Evolutionary conservation across 2,329 filamentous ascomycete genomes (phyloP), one percentile per base, ranked within the genome.

Genomic region (Juglanconis sp.): DNA sequence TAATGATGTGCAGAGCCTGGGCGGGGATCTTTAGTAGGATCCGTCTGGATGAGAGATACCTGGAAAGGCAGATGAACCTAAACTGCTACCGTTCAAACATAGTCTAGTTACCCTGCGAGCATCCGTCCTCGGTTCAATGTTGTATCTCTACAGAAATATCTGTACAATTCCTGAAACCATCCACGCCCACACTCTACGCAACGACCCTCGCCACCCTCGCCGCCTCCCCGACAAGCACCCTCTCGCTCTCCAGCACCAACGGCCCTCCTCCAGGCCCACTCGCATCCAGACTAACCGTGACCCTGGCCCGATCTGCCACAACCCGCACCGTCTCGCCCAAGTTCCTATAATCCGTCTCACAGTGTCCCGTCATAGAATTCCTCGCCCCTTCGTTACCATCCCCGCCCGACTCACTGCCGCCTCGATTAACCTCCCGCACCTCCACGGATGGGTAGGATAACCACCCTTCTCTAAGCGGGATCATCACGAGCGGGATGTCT

Each of bases 291-390:
- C 86, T 90, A 31, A 94, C 81, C 1, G 90, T 96, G 36, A 91
- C 90, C 65, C 84, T 86, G 63, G 77, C 80, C 57, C 90, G 78
- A 75, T 93, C 87, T 13, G 86, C 82, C 30, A 92, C 81, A 2
- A 96, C 90, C 53, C 88, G 76, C 1, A 97, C 82, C 44, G 86
- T 88, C 76, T 95, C 89, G 0, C 89, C 91, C 60, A 91, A 79
- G 69, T 91, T 95, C 67, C 85, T 80, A 68, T 89, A 90, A 70
- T 97, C 91, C 11, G 90, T 89, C 76, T 98, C 93, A 69, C 87
- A 92, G 74, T 83, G 67, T 81, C 76, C 67, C 65, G 70, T 68
- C 13, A 64, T 48, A 30, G 66, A 5, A 66, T 60, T 7, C 70
- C 68, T 30, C 64, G 44, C 59, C 54, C 15, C 59, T 48, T 24